These are phyloP conservation scores for Balakata baccata DNA, from an alignment of 345 rosid genomes.

Conservation along the genomic window DNA sequence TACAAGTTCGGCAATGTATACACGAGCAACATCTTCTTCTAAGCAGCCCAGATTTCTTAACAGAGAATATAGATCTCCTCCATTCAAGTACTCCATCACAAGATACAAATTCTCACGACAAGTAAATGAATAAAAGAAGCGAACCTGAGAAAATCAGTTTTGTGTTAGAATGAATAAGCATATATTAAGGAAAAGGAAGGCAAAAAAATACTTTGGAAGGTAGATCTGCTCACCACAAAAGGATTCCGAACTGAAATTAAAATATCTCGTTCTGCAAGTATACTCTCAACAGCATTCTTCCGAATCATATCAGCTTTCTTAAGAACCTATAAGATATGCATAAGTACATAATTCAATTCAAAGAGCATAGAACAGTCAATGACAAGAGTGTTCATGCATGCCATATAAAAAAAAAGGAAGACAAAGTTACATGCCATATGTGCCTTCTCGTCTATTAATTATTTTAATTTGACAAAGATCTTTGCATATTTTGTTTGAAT, in stretches of 20 bases:
- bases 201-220: slow-evolving; percentile 30
- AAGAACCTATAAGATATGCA: slow-evolving; percentile 60
- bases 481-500: background rate
- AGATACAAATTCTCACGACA: slow-evolving; percentile 97
- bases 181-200: slow-evolving; percentile 19
- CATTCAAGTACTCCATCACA: slow-evolving; percentile 99
- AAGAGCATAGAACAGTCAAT: background rate
- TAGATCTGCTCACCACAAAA: slow-evolving; percentile 83
- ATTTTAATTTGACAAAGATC: background rate
- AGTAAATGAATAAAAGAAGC: slow-evolving; percentile 98
- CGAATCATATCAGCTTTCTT: slow-evolving; percentile 99
- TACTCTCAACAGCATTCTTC: slow-evolving; percentile 99
- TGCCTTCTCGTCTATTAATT: background rate
- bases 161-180: slow-evolving; percentile 26
- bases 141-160: slow-evolving; percentile 63
- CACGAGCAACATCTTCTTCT: slow-evolving; percentile 96
- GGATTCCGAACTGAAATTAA: slow-evolving; percentile 98
- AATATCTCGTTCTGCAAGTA: slow-evolving; percentile 98
- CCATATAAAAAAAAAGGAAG: too few species aligned
- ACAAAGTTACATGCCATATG: background rate
- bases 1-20: slow-evolving; percentile 98
- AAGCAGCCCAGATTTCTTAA: slow-evolving; percentile 96
- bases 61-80: slow-evolving; percentile 97
- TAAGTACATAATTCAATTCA: slow-evolving; percentile 4
- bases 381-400: too few species aligned